phyloP scores from a whole-genome alignment of 2,329 filamentous ascomycete species.

The Pyrenophora tritici-repentis region DNA sequence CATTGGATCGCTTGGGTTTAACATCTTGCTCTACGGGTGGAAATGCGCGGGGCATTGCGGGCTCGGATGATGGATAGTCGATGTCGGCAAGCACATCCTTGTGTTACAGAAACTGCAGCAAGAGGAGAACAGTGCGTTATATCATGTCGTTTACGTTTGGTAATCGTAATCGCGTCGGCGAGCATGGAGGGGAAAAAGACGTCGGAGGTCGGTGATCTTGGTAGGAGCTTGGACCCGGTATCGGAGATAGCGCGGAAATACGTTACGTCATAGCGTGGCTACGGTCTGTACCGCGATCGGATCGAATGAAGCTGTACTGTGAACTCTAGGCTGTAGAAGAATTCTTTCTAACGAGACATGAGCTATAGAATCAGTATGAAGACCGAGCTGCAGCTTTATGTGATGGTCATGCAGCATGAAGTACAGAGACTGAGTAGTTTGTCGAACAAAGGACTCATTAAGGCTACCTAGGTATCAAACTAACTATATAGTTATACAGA shows the following conservation, averaged over 20 bases:
- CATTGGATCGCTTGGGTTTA: constrained; percentile 44
- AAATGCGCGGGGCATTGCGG: constrained; percentile 56
- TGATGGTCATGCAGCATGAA: no score
- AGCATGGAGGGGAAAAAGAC: constrained; percentile 11
- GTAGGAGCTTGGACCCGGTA: constrained; percentile 19
- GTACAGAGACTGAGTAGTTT: no score
- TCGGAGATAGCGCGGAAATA: constrained; percentile 7
- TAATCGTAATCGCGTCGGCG: not conserved
- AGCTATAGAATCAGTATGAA: no score
- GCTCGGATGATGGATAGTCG: constrained; percentile 7
- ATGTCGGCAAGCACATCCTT: constrained; percentile 31
- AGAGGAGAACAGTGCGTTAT: not conserved
- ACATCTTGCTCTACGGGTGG: constrained; percentile 51
- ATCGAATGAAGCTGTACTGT: no score
- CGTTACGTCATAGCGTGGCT: constrained; percentile 2
- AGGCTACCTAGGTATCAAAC: not conserved
- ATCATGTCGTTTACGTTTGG: constrained; percentile 9
- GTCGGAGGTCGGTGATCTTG: constrained; percentile 2
- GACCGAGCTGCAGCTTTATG: no score
- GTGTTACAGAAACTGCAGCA: not conserved
- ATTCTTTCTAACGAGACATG: no score
- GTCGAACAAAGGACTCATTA: not conserved
- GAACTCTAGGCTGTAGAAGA: no score
- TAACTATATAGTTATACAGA: not conserved
- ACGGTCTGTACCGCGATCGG: not conserved